These are phyloP conservation scores for Orobanche coerulescens DNA, from an alignment of 257 asterid species.

Conservation along the genomic window DNA sequence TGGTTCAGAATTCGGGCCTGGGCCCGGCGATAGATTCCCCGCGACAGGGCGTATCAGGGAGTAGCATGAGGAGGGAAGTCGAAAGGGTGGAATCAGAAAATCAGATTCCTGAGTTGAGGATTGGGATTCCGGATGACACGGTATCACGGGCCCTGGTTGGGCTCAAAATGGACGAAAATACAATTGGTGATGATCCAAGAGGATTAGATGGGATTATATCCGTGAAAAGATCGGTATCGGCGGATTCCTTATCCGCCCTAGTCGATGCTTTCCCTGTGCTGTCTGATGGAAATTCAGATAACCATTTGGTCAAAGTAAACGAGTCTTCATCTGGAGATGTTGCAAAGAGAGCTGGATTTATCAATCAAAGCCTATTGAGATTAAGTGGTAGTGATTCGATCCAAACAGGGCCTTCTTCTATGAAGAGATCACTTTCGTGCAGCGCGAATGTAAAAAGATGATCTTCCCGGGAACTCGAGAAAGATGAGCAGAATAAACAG, in stretches of 20 bases:
- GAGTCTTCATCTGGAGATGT: not conserved
- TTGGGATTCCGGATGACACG: constrained; percentile 21
- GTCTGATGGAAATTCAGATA: constrained; percentile 19
- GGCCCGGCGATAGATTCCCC: constrained; percentile 23
- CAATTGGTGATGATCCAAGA: not conserved
- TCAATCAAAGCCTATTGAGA: constrained; percentile 20
- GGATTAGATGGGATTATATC: constrained; percentile 29
- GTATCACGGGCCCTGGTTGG: constrained; percentile 8
- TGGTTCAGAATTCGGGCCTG: constrained; percentile 20
- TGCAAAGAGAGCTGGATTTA: constrained; percentile 17
- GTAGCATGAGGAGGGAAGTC: not conserved
- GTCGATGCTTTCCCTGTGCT: constrained; percentile 22
- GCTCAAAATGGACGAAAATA: constrained; percentile 12
- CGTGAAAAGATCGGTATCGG: constrained; percentile 47
- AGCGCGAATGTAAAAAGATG: constrained; percentile 52
- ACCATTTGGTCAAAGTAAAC: not conserved
- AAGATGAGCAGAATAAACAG: too few species aligned
- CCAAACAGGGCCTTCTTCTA: constrained; percentile 25
- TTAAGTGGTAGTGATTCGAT: constrained; percentile 25
- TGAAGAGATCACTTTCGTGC: constrained; percentile 54
- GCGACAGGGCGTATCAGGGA: constrained; percentile 18
- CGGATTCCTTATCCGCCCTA: constrained; percentile 41
- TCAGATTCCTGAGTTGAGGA: constrained; percentile 14
- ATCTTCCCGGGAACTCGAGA: too few species aligned
- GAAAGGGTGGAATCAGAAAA: constrained; percentile 10